Conservation (phyloP, 768 basidiomycete genomes). For the Mycena epipterygia region DNA sequence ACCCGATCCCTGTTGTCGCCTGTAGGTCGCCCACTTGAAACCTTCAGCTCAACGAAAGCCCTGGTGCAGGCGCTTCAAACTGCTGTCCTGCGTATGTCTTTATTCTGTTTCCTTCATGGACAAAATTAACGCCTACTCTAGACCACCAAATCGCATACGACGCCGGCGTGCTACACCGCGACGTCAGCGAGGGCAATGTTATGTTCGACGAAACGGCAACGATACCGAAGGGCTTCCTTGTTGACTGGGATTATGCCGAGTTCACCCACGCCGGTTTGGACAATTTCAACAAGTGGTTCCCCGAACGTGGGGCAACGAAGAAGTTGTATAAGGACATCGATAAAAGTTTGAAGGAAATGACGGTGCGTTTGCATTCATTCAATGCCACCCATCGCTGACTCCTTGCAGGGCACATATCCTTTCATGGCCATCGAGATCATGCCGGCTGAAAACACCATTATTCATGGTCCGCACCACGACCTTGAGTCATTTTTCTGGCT, state of each 20-base stretch:
- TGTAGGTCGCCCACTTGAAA: conserved; percentile 15
- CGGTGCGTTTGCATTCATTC: neutral
- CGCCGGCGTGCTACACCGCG: conserved; percentile 27
- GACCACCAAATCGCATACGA: conserved; percentile 8
- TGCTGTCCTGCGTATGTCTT: conserved; percentile 14
- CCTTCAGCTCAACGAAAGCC: neutral
- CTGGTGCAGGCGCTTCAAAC: neutral
- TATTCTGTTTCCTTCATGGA: neutral
- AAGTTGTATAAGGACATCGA: neutral
- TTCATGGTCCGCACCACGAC: conserved; percentile 3
- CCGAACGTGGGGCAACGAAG: neutral
- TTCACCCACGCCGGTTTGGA: neutral
- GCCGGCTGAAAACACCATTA: neutral
- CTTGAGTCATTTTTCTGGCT: conserved; percentile 27
- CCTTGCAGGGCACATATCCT: conserved; percentile 21
- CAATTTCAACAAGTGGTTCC: neutral
- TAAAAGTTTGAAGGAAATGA: conserved; percentile 15
- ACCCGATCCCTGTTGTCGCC: conserved; percentile 17
- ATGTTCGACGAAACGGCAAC: neutral
- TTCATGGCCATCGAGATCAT: conserved; percentile 27
- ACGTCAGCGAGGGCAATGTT: conserved; percentile 32
- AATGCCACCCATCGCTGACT: neutral
- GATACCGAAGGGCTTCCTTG: conserved; percentile 1
- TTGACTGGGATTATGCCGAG: conserved; percentile 30
- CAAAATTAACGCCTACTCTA: neutral